Evolutionary conservation across 306 rosid genomes (phyloP).

Genomic region (Acacia acuminata): DNA sequence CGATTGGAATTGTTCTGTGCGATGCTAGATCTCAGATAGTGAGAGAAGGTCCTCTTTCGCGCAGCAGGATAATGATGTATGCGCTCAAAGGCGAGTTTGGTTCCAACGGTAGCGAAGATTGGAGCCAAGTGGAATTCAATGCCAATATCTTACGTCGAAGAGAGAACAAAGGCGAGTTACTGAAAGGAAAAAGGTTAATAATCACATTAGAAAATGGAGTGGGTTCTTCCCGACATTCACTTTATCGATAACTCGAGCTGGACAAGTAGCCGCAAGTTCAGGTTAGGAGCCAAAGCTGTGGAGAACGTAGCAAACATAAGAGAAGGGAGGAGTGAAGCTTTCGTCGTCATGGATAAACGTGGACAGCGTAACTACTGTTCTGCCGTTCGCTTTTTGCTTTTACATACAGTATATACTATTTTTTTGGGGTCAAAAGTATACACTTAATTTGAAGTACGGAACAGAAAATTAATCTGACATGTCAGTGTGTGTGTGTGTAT

Average conservation of each 20-base stretch:
- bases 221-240: constrained; percentile 18
- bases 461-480: too few species aligned
- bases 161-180: constrained; percentile 51
- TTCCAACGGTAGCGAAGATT: constrained; percentile 44
- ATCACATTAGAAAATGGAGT: constrained; percentile 49
- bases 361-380: constrained; percentile 53
- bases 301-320: constrained; percentile 37
- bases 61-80: constrained; percentile 47
- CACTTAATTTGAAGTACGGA: too few species aligned
- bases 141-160: constrained; percentile 41
- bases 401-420: too few species aligned
- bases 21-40: constrained; percentile 49
- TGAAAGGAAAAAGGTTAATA: constrained; percentile 46
- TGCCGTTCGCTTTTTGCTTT: neutral
- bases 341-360: constrained; percentile 61
- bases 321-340: constrained; percentile 60
- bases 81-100: constrained; percentile 57
- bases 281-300: constrained; percentile 55
- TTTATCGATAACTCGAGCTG: constrained; percentile 75
- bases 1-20: constrained; percentile 42
- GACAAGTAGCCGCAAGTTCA: constrained; percentile 51
- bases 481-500: too few species aligned
- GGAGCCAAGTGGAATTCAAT: constrained; percentile 55
- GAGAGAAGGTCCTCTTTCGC: constrained; percentile 45
- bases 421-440: too few species aligned